phyloP scores from a whole-genome alignment of 164 flowering plant species.

The Magnolia kwangsiensis region DNA sequence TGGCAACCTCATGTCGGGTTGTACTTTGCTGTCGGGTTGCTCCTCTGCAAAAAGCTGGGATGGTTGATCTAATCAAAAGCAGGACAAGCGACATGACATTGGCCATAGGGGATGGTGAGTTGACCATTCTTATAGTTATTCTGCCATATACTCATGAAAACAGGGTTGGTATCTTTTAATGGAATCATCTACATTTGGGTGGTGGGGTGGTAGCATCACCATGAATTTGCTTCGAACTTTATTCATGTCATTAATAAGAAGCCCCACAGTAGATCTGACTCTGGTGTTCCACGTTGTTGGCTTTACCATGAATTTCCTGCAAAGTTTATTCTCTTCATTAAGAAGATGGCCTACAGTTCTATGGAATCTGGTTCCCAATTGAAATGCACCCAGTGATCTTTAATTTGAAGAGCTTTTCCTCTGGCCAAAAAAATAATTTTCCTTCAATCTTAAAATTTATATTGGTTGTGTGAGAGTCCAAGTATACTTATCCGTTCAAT shows the following conservation, averaged over 20 bases:
- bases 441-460: not conserved
- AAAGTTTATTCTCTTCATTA: not conserved
- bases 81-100: constrained; percentile 91
- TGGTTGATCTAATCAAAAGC: constrained; percentile 80
- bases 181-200: not conserved
- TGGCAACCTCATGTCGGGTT: constrained; percentile 76
- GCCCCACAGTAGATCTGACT: not conserved
- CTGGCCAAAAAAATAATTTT: not conserved
- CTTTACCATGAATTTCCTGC: not conserved
- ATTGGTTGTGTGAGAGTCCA: not conserved
- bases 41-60: constrained; percentile 93
- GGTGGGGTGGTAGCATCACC: not conserved
- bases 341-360: not conserved
- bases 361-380: not conserved
- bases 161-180: not conserved
- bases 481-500: not conserved
- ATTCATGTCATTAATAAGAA: not conserved
- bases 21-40: constrained; percentile 96
- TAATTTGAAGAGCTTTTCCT: not conserved
- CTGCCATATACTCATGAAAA: not conserved
- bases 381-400: not conserved
- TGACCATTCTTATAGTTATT: constrained; percentile 7
- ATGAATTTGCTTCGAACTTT: not conserved
- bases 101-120: constrained; percentile 94
- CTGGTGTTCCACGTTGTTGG: no score